phyloP scores from a whole-genome alignment of 2,329 filamentous ascomycete genomes.

The Curvularia sp. region DNA sequence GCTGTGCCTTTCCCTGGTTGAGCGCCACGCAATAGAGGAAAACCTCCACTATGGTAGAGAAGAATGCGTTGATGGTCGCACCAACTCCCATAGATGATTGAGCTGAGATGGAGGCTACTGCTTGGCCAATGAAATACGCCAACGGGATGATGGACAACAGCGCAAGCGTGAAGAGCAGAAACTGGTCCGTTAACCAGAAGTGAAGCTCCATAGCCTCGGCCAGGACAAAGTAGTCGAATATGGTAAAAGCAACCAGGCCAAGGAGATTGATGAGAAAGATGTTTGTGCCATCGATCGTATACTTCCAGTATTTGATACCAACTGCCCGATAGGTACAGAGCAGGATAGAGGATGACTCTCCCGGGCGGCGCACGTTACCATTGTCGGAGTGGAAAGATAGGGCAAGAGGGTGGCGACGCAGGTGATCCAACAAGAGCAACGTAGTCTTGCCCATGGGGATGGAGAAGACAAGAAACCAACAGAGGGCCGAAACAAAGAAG shows the following conservation, averaged over 20 bases:
- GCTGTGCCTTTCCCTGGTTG: conserved; percentile 85
- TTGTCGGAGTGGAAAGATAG: conserved; percentile 91
- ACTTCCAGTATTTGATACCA: conserved; percentile 97
- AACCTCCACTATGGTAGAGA: conserved; percentile 96
- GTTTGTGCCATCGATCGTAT: conserved; percentile 97
- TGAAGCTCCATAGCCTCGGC: conserved; percentile 72
- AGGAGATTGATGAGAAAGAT: conserved; percentile 99
- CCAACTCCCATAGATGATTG: conserved; percentile 98
- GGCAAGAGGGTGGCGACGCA: conserved; percentile 89
- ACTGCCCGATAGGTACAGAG: conserved; percentile 97
- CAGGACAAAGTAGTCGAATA: conserved; percentile 89
- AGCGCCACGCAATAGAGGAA: conserved; percentile 96
- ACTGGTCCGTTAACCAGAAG: conserved; percentile 78
- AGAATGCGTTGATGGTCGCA: conserved; percentile 96
- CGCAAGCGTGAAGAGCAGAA: conserved; percentile 83
- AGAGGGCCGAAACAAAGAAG: conserved; percentile 83
- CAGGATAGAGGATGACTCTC: conserved; percentile 81
- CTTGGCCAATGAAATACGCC: conserved; percentile 98
- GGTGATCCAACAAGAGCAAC: conserved; percentile 85
- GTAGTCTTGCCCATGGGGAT: conserved; percentile 99
- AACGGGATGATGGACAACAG: conserved; percentile 93
- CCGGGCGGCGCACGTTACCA: conserved; percentile 72
- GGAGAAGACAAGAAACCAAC: conserved; percentile 96
- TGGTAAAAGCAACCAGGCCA: conserved; percentile 89
- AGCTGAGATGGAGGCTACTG: conserved; percentile 96